These are phyloP conservation scores for Microcyclosporella mali DNA, from an alignment of 2,329 filamentous ascomycete genomes.

Conservation along the genomic window DNA sequence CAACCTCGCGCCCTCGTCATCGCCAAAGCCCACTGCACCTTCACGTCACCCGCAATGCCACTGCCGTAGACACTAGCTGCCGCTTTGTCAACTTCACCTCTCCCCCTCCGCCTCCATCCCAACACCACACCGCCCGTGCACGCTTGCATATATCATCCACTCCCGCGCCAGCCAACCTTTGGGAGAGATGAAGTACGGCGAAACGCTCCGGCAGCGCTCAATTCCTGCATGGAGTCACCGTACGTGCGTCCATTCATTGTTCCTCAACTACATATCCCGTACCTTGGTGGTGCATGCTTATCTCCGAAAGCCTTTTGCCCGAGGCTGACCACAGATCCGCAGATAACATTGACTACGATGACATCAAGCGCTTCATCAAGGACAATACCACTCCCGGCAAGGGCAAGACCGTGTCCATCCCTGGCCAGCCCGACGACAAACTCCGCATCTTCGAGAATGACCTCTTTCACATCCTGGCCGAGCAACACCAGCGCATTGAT, in stretches of 20 bases:
- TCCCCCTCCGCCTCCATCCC: no score
- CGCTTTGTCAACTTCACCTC: no score
- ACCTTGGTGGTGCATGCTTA: no score
- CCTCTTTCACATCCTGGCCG: conserved; percentile 65
- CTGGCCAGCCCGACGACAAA: conserved; percentile 52
- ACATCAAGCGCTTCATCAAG: conserved; percentile 79
- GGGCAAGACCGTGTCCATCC: conserved; percentile 65
- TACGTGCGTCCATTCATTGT: conserved; percentile 39
- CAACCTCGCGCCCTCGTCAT: no score
- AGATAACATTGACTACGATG: conserved; percentile 89
- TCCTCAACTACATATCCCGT: no score
- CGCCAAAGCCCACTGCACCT: no score
- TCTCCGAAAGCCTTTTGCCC: background rate
- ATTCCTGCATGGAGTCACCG: conserved; percentile 77
- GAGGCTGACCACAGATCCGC: conserved; percentile 13
- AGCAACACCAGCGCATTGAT: conserved; percentile 69
- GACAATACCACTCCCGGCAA: conserved; percentile 66
- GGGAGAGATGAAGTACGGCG: conserved; percentile 68
- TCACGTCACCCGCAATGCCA: no score
- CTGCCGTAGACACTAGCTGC: no score
- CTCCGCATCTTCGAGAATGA: conserved; percentile 60
- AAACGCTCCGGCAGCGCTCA: conserved; percentile 66
- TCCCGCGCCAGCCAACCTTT: background rate
- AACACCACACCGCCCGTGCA: no score
- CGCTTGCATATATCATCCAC: no score